Evolutionary conservation across 2,329 filamentous ascomycete genomes (phyloP).

Genomic region (Fusarium tricinctum): DNA sequence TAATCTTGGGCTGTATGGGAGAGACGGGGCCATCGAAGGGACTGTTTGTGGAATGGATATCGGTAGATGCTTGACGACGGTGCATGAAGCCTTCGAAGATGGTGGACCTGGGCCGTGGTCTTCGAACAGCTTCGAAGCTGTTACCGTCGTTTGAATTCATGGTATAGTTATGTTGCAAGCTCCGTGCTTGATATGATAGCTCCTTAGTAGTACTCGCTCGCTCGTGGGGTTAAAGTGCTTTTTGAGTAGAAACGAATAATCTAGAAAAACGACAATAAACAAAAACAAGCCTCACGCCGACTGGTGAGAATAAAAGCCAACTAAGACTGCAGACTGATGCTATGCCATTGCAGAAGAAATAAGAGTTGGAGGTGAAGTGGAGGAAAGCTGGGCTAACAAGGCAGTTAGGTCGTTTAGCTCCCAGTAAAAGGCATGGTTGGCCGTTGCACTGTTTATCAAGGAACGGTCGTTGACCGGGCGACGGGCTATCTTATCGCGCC

Average conservation of each 20-base stretch:
- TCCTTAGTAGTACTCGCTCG: conserved; percentile 12
- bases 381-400: conserved; percentile 42
- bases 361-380: conserved; percentile 33
- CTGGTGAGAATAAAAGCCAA: conserved; percentile 36
- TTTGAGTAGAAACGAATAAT: conserved; percentile 21
- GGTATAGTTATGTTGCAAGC: conserved; percentile 10
- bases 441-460: conserved; percentile 51
- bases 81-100: conserved; percentile 66
- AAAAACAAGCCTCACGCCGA: conserved; percentile 27
- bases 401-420: conserved; percentile 30
- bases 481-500: conserved; percentile 45
- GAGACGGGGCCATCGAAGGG: conserved; percentile 45
- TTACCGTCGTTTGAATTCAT: conserved; percentile 31
- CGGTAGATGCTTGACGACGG: conserved; percentile 63
- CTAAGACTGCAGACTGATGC: conserved; percentile 36
- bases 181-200: conserved; percentile 26
- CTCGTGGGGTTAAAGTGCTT: conserved; percentile 12
- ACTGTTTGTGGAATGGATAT: conserved; percentile 52
- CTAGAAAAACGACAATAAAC: conserved; percentile 30
- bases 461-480: conserved; percentile 45
- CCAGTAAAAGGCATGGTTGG: conserved; percentile 35
- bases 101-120: conserved; percentile 64
- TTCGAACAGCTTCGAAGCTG: conserved; percentile 46
- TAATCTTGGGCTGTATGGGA: conserved; percentile 48
- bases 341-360: conserved; percentile 47